phyloP scores from a whole-genome alignment of 345 rosid genomes.

The Euphorbia tirucalli region DNA sequence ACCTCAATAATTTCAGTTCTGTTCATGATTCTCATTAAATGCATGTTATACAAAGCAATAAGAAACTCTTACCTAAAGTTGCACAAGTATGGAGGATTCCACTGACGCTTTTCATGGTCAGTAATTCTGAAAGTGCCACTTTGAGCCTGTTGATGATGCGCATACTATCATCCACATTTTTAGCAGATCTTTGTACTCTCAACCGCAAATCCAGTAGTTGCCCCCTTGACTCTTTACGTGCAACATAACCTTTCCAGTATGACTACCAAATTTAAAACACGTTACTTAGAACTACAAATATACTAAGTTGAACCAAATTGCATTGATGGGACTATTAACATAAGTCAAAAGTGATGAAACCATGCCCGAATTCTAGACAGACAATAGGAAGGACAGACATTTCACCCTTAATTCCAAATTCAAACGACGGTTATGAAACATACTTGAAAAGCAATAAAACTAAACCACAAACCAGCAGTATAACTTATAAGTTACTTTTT shows the following conservation, averaged over 20 bases:
- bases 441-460: too few species aligned
- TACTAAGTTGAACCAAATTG: background rate
- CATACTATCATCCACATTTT: conserved; percentile 75
- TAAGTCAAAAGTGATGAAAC: background rate
- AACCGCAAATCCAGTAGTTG: conserved; percentile 57
- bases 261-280: conserved; percentile 45
- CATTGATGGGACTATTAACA: background rate
- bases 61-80: conserved; percentile 54
- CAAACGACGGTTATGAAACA: too few species aligned
- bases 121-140: conserved; percentile 70
- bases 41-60: background rate
- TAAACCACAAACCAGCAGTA: background rate
- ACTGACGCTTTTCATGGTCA: conserved; percentile 66
- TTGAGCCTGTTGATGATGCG: conserved; percentile 76
- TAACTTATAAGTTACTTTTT: background rate
- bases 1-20: background rate
- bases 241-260: conserved; percentile 75
- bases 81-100: conserved; percentile 82
- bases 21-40: background rate
- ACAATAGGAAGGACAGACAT: background rate
- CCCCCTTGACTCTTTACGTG: conserved; percentile 62
- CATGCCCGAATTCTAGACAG: background rate
- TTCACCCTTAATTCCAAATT: too few species aligned
- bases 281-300: background rate
- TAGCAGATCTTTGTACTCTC: conserved; percentile 67